phyloP scores from a whole-genome alignment of 768 basidiomycete genomes.

The Cubamyces sp. region DNA sequence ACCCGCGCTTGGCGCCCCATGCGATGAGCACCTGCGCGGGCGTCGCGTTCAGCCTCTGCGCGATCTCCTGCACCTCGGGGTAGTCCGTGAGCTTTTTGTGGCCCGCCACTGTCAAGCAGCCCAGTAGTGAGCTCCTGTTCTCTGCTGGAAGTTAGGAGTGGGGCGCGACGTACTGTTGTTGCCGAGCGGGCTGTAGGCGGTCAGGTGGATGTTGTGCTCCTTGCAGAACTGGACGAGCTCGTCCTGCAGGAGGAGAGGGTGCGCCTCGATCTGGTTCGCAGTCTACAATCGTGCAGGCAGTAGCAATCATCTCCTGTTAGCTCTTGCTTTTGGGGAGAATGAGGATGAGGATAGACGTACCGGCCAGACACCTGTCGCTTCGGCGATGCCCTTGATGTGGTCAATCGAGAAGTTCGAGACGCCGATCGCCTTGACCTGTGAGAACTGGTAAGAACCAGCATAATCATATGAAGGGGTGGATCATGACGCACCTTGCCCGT shows the following conservation, averaged over 20 bases:
- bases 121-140: neutral
- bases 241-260: constrained; percentile 78
- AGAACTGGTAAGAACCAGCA: neutral
- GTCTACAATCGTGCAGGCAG: constrained; percentile 37
- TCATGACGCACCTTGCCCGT: constrained; percentile 59
- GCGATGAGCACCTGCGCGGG: constrained; percentile 84
- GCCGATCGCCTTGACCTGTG: constrained; percentile 68
- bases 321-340: too few species aligned
- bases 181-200: constrained; percentile 75
- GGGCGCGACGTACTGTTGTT: constrained; percentile 62
- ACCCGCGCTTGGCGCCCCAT: constrained; percentile 77
- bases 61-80: constrained; percentile 61
- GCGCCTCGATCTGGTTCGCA: constrained; percentile 83
- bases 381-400: constrained; percentile 67
- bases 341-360: constrained; percentile 39
- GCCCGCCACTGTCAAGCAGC: constrained; percentile 45
- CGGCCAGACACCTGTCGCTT: constrained; percentile 74
- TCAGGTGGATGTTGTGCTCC: constrained; percentile 69
- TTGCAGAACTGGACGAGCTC: constrained; percentile 74
- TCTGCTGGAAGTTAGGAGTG: neutral
- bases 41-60: constrained; percentile 62
- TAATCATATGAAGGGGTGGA: neutral
- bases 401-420: constrained; percentile 81
- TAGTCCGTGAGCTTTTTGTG: constrained; percentile 72
- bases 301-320: neutral